Evolutionary conservation across 1,284 basidiomycete genomes (phyloP), one percentile per base, ranked within the genome.

Genomic region (Cutaneotrichosporon arboriforme): DNA sequence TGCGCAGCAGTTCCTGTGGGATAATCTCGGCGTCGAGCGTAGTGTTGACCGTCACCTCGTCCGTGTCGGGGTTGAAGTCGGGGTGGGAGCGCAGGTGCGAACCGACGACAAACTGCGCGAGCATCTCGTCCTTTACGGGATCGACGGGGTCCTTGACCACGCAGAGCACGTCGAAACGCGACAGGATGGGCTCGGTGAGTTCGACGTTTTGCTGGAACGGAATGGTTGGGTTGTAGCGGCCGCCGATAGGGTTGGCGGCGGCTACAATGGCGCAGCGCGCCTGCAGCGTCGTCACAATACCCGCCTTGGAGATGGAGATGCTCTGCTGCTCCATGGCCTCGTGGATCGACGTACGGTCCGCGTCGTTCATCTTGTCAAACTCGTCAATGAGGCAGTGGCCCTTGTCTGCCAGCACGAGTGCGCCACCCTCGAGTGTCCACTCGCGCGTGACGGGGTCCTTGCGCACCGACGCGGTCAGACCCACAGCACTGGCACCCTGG

Each of bases 361-460:
- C 84, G 67, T 98, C 94, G 77, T 98, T 98, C 94, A 99, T 99
- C 81, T 99, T 99, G 80, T 99, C 94, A 73, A 99, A 99, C 76
- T 98, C 96, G 76, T 99, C 94, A 64, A 99, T 99, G 33, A 98
- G 79, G 68, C 96, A 98, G 35, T 88, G 90, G n/a, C 94, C 94
- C 78, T 97, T 97, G 78, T 99, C 94, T 1, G 94, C 96, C 21
- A 99, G 80, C 37, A 99, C 96, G 10, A 99, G 80, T 4, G 94
- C 94, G 15, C 94, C 96, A 15, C 96, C 96, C 73, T 99, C 96
- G 34, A 99, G 81, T 3, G 94, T 97, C 96, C 96, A 99, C 77
- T 99, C 96, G 46, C 86, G 83, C 2, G 96, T 98, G 53, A 98
- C 83, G 0, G 96, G 91, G 70, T 99, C 94, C 75, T 96, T 97